Conservation (phyloP, 495 filamentous ascomycete genomes). For the Talaromyces ruber region DNA sequence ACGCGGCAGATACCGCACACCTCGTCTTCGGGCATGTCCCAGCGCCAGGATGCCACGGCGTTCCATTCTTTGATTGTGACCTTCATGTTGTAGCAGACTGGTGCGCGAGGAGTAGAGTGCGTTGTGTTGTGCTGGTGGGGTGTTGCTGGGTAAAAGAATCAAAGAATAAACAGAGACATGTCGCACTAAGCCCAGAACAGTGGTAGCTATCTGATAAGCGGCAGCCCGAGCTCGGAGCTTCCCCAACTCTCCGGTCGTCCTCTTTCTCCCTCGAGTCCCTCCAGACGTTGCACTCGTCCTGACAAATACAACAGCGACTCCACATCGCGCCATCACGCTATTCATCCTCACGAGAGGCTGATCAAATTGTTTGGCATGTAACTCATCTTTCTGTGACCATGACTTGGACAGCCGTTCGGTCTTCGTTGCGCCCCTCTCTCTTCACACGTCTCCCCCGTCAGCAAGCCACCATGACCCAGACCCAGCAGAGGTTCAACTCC, state of each 20-base stretch:
- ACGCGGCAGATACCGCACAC: constrained; percentile 98
- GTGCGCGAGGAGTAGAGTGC: not conserved
- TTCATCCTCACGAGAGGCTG: not conserved
- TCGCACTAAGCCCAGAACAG: not conserved
- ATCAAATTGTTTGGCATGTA: not conserved
- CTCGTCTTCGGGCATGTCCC: constrained; percentile 97
- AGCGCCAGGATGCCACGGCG: constrained; percentile 90
- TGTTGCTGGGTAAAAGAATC: not conserved
- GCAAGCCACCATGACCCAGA: constrained; percentile 22
- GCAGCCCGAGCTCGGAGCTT: not conserved
- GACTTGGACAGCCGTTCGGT: constrained; percentile 29
- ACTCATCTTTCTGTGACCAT: constrained; percentile 16
- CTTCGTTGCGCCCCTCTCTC: constrained; percentile 14
- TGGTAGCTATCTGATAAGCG: not conserved
- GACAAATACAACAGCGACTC: not conserved
- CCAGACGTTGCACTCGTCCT: too few relatives aligned
- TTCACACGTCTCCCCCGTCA: constrained; percentile 21
- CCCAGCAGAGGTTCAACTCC: constrained; percentile 31
- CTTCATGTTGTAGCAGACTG: constrained; percentile 57
- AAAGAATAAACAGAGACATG: constrained; percentile 1
- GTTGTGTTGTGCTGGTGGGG: not conserved
- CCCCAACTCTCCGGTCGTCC: not conserved
- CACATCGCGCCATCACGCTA: not conserved
- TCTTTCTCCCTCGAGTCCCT: not conserved
- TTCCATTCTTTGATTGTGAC: constrained; percentile 89